A percentile compares a stretch with the other conserved stretches of the same genome.
phyloP scores from a whole-genome alignment of 2,329 filamentous ascomycete genomes.

The Apiospora saccharicola region DNA sequence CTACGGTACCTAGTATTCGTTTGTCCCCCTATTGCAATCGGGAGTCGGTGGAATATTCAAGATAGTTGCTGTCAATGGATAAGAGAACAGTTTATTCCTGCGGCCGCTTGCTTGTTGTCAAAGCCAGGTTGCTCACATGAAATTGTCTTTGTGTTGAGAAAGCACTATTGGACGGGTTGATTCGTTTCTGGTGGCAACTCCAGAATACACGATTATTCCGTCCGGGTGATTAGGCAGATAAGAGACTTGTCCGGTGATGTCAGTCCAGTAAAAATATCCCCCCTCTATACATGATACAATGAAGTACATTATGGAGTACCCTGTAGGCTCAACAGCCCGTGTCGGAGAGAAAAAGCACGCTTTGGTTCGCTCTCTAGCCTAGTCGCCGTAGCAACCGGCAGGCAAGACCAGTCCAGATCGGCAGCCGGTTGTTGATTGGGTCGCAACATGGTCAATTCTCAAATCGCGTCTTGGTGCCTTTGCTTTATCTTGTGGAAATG shows the following conservation, averaged over 20 bases:
- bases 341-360: constrained; percentile 1
- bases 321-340: background rate
- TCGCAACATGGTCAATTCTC: constrained; percentile 17
- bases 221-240: background rate
- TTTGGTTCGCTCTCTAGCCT: background rate
- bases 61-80: too few species aligned
- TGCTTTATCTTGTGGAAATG: constrained; percentile 20
- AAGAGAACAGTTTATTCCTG: too few species aligned
- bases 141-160: background rate
- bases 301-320: constrained; percentile 1
- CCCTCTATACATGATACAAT: constrained; percentile 9
- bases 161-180: background rate
- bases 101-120: background rate
- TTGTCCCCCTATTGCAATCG: too few species aligned
- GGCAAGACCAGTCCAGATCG: constrained; percentile 2
- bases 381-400: constrained; percentile 14
- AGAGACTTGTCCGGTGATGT: background rate
- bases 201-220: background rate
- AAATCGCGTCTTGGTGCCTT: constrained; percentile 14
- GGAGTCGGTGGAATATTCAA: too few species aligned
- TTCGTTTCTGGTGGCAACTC: background rate
- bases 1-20: too few species aligned
- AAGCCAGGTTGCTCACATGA: background rate
- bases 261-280: background rate
- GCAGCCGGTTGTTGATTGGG: constrained; percentile 13